A percentile compares a stretch with the other conserved stretches of the same genome.
Evolutionary conservation across 2,329 filamentous ascomycete species (phyloP).

Genomic region (Karstenula rhodostoma): DNA sequence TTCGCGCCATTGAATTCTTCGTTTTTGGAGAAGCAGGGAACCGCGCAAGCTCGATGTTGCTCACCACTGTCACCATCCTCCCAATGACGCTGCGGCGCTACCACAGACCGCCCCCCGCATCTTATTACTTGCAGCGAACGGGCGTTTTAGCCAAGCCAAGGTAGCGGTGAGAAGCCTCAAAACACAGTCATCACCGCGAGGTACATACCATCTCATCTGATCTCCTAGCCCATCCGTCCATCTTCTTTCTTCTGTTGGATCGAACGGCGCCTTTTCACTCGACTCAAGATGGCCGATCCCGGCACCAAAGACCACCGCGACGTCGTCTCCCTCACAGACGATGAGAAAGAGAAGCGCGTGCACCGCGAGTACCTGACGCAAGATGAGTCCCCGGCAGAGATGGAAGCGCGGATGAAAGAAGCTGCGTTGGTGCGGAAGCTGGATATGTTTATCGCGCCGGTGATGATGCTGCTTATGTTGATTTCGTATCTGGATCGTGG

Average conservation of each 20-base stretch:
- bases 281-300: constrained; percentile 11
- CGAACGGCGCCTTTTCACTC: neutral
- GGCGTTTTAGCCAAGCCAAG: neutral
- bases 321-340: constrained; percentile 15
- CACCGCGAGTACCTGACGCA: constrained; percentile 30
- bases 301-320: constrained; percentile 12
- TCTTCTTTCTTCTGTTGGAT: neutral
- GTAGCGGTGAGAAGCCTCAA: neutral
- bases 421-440: constrained; percentile 40
- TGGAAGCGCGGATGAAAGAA: constrained; percentile 34
- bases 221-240: neutral
- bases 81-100: constrained; percentile 2
- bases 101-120: neutral
- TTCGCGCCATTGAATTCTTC: neutral
- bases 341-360: constrained; percentile 25
- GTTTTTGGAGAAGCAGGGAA: neutral
- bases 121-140: neutral
- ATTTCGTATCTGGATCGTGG: constrained; percentile 46
- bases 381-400: constrained; percentile 25
- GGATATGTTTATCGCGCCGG: constrained; percentile 44
- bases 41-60: neutral
- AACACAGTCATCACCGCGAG: neutral
- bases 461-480: constrained; percentile 48
- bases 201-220: neutral
- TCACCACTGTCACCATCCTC: no score